Percentiles rank a stretch among this genome's conserved stretches.
Conservation (phyloP, 2,329 filamentous ascomycete species). For the Teratosphaeria nubilosa region DNA sequence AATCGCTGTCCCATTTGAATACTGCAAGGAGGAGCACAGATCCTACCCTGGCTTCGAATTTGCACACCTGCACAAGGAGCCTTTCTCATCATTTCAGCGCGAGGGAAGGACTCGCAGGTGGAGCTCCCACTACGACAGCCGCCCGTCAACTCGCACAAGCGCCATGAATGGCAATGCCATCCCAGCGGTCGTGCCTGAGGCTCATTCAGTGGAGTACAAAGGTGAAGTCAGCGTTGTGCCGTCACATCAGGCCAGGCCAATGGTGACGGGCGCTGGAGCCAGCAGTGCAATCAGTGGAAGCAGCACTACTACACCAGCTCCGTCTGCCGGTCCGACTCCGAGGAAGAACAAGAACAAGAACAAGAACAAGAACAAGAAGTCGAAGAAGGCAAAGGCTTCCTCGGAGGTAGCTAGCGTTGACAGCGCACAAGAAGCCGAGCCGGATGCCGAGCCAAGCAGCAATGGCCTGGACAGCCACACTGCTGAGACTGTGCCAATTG, state of each 20-base stretch:
- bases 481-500: neutral
- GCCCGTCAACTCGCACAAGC: neutral
- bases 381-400: neutral
- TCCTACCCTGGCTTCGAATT: conserved; percentile 1
- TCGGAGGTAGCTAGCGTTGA: neutral
- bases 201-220: neutral
- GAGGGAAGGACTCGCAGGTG: neutral
- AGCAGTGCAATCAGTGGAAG: neutral
- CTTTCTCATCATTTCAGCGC: neutral
- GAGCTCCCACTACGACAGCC: neutral
- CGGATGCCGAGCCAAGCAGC: neutral
- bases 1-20: conserved; percentile 7
- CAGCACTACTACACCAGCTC: neutral
- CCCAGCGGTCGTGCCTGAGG: neutral
- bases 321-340: neutral
- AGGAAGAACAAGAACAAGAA: neutral
- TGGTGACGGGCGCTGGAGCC: neutral
- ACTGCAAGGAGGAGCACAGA: conserved; percentile 3
- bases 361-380: neutral
- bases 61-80: neutral
- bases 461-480: neutral
- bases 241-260: neutral
- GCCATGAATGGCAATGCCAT: neutral
- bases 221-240: neutral
- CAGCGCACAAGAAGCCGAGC: neutral